Base-by-base conservation (phyloP, 139 green algal species). In the Astrephomene gubernaculifera region DNA sequence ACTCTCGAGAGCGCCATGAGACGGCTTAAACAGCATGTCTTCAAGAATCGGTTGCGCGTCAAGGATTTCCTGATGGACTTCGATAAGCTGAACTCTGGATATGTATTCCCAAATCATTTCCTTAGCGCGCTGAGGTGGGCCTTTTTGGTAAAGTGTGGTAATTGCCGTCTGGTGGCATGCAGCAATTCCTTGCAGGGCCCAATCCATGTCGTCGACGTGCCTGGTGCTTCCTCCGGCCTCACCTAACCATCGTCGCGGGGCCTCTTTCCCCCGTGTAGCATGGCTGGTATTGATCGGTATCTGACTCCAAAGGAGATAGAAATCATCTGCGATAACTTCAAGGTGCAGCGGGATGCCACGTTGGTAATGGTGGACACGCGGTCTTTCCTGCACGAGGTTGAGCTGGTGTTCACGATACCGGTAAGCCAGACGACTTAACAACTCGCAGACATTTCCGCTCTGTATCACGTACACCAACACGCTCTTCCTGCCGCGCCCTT, bases 1-100 rank as follows among this genome's bases (percentile, higher is more conserved):
- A 73, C 61, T 27, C 61, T 84, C 35, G 92, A 95, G 27, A 70
- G 52, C 12, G 81, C 83, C 4, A 89, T 95, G 71, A 79, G 36
- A 45, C 76, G 83, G 35, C 78, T 93, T 29, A 95, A 95, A 80
- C 94, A 94, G 80, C 43, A 93, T 10, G 88, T 96, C 0, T 95
- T 88, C 89, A 96, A 96, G 87, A 89, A 94, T 57, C 86, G 94
- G 8, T 89, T 96, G 2, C 90, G 93, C 44, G 73, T 94, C 21
- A 90, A 92, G 80, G 92, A 95, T 21, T 94, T 94, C 83, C 87
- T 94, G 52, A 67, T 90, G 25, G 94, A 96, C 87, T 96, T 96
- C 71, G 94, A 96, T 87, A 92, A 91, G 74, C 87, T 96, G 70
- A 85, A 91, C 38, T 90, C 83, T 21, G 94, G 94, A 4, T 91